Evolutionary conservation across 495 filamentous ascomycete genomes (phyloP).

Genomic region (Aspergillus heteromorphus): DNA sequence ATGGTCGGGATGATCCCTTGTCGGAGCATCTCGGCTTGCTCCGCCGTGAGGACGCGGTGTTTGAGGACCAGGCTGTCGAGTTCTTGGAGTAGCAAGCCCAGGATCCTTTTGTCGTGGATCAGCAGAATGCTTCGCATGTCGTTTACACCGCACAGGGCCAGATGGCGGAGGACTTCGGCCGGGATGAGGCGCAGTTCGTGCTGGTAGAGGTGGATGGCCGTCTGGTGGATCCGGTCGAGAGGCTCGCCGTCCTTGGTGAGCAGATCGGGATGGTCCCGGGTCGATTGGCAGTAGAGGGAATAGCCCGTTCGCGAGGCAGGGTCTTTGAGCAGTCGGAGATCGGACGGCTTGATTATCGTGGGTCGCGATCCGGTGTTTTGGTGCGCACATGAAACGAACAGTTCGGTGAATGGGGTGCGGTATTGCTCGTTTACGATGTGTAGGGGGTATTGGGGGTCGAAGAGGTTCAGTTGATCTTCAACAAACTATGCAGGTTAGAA

Average conservation of each 20-base stretch:
- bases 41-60: conserved; percentile 1
- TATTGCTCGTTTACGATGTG: conserved; percentile 25
- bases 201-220: neutral
- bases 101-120: conserved; percentile 7
- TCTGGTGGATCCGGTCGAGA: conserved; percentile 6
- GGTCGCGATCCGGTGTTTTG: conserved; percentile 9
- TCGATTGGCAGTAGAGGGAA: conserved; percentile 4
- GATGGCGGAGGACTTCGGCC: conserved; percentile 5
- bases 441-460: conserved; percentile 18
- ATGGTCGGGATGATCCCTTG: conserved; percentile 7
- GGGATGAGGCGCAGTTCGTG: conserved; percentile 4
- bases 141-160: conserved; percentile 3
- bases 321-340: conserved; percentile 3
- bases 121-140: conserved; percentile 2
- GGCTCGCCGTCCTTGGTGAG: neutral
- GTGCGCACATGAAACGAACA: conserved; percentile 17
- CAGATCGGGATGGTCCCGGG: neutral
- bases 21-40: conserved; percentile 3
- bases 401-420: conserved; percentile 15
- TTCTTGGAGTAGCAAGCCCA: conserved; percentile 7
- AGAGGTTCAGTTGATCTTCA: conserved; percentile 15
- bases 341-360: conserved; percentile 1
- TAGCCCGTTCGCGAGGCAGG: neutral
- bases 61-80: conserved; percentile 3
- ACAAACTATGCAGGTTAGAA: conserved; percentile 1